Base-by-base conservation (phyloP, 495 filamentous ascomycete genomes). In the Symbiotaphrina buchneri region DNA sequence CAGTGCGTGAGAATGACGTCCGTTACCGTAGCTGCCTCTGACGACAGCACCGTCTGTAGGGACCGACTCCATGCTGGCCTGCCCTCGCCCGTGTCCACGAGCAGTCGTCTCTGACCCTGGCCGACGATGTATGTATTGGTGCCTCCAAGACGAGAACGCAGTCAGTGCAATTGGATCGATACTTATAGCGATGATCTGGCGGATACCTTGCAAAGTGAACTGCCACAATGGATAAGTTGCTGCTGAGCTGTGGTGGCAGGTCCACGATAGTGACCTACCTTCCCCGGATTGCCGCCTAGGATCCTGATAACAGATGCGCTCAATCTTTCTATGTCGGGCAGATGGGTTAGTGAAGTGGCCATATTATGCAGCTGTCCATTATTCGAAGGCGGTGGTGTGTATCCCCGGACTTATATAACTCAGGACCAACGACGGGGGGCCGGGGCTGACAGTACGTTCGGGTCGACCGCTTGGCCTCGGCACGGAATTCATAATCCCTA, bases 91-190 rank as follows among this genome's bases (percentile, higher is more conserved):
- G 81, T 83, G 50, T 92, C 82, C 43, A 92, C 66, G 7, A 92
- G 59, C 33, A 85, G 54, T 6, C 80, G 65, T 3, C 57, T 41
- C 5, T 53, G 43, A 8, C 77, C 77, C 5, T 59, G 76, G 40
- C 81, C 82, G 35, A 91, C 40, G 10, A 92, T 57, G 47, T 87
- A 92, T 24, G 82, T 92, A 48, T 92, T 91, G 31, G 82, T 90
- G 34, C 73, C 73, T 69, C 61, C 61, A 18, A 64, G 44, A 31
- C 7, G 16, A 5, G 14, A 17, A 23, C 14, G 6, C 2, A 14
- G 24, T 32, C 10, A 36, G 19, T 20, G 8, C n/a, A 30, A 6
- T 7, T 14, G 10, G 10, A 3, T 34, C 2, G 8, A 17, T 13
- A 18, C 8, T 34, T 30, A 14, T 10, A 10, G 31, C 18, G 10